Conservation (phyloP, 2,329 filamentous ascomycete genomes). For the Neofusicoccum sp. region DNA sequence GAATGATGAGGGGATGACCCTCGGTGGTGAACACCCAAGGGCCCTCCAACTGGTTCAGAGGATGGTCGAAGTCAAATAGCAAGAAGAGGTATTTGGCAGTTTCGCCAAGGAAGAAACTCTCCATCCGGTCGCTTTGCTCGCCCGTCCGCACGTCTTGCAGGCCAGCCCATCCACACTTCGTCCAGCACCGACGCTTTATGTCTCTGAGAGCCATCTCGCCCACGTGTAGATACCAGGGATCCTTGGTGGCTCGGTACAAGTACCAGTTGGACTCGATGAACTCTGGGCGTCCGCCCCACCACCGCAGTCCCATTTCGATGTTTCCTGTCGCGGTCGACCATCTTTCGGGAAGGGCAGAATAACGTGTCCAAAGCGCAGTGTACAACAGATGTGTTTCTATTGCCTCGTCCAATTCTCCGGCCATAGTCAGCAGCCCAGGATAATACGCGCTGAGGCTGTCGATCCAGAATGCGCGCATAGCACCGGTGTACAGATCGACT, state of each 20-base stretch:
- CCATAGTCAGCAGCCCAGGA: slow-evolving; percentile 81
- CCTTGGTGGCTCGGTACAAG: slow-evolving; percentile 87
- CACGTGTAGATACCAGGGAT: slow-evolving; percentile 94
- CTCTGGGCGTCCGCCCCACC: slow-evolving; percentile 95
- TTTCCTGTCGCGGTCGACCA: slow-evolving; percentile 86
- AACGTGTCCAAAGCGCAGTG: slow-evolving; percentile 91
- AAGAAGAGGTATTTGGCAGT: slow-evolving; percentile 95
- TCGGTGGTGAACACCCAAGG: slow-evolving; percentile 95
- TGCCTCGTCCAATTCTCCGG: slow-evolving; percentile 88
- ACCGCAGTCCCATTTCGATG: slow-evolving; percentile 83
- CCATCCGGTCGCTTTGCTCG: slow-evolving; percentile 92
- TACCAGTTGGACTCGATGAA: slow-evolving; percentile 98
- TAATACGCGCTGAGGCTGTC: slow-evolving; percentile 96
- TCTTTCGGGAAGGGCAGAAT: slow-evolving; percentile 89
- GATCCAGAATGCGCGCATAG: slow-evolving; percentile 88
- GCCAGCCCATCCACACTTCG: slow-evolving; percentile 90
- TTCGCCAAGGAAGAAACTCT: slow-evolving; percentile 97
- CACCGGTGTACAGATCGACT: slow-evolving; percentile 84
- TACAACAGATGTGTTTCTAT: slow-evolving; percentile 88
- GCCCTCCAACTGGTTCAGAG: slow-evolving; percentile 82
- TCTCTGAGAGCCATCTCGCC: slow-evolving; percentile 94
- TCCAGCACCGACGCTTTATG: slow-evolving; percentile 85
- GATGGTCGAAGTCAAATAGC: slow-evolving; percentile 83
- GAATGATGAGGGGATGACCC: slow-evolving; percentile 89
- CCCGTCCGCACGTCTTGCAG: slow-evolving; percentile 65